phyloP scores from a whole-genome alignment of 108 stramenopile species.

The Nitzschia sp. region DNA sequence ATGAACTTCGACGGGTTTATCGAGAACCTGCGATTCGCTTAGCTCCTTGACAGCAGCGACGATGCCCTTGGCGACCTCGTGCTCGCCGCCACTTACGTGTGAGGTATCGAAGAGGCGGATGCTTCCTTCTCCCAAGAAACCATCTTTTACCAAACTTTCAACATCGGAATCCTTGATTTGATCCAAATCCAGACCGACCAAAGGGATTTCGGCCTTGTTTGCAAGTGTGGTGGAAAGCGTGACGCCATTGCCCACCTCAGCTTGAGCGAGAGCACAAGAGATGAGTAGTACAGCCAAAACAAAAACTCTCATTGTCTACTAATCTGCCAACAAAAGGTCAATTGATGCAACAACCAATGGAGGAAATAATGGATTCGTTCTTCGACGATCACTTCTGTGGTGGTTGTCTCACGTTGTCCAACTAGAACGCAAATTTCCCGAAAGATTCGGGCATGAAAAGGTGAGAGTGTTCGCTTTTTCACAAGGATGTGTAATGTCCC shows the following conservation, averaged over 20 bases:
- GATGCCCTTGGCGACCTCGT: slow-evolving; percentile 53
- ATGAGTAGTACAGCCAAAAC: too few species aligned
- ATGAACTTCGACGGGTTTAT: slow-evolving; percentile 42
- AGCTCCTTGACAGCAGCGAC: slow-evolving; percentile 22
- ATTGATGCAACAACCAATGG: too few species aligned
- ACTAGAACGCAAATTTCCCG: too few species aligned
- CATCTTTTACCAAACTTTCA: slow-evolving; percentile 18
- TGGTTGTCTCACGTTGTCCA: too few species aligned
- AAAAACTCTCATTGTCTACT: too few species aligned
- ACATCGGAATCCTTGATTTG: slow-evolving; percentile 56
- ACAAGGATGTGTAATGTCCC: too few species aligned
- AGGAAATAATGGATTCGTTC: too few species aligned
- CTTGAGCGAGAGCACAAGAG: too few species aligned
- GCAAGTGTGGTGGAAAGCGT: slow-evolving; percentile 22
- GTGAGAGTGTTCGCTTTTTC: too few species aligned
- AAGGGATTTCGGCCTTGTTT: slow-evolving; percentile 51
- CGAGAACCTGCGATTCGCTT: slow-evolving; percentile 1
- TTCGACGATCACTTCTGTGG: too few species aligned
- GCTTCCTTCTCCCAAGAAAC: slow-evolving; percentile 26
- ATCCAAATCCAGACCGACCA: slow-evolving; percentile 77
- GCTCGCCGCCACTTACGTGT: slow-evolving; percentile 57
- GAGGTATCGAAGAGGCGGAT: slow-evolving; percentile 68
- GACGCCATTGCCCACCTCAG: neutral
- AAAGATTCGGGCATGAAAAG: too few species aligned
- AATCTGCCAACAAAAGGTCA: too few species aligned